A percentile compares a stretch with the other conserved stretches of the same genome.
Evolutionary conservation across 345 rosid genomes (phyloP).

Genomic region (Hirschfeldia incana): DNA sequence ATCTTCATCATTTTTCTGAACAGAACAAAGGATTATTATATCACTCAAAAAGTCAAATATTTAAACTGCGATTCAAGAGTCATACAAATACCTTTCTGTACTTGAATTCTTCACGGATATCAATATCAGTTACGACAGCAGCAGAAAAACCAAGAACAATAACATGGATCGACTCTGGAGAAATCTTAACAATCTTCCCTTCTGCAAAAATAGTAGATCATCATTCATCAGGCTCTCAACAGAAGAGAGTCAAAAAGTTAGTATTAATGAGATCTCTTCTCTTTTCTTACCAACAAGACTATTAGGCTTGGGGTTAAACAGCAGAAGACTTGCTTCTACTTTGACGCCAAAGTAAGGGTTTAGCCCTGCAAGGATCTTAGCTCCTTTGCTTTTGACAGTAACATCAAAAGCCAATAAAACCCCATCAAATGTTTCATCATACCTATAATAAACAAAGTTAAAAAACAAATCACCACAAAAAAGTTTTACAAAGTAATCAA

Average conservation of each 20-base stretch:
- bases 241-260: neutral
- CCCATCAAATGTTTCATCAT: constrained; percentile 64
- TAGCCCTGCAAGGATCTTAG: constrained; percentile 64
- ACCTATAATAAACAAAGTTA: constrained; percentile 42
- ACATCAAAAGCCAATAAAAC: constrained; percentile 73
- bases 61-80: neutral
- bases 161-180: constrained; percentile 66
- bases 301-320: constrained; percentile 76
- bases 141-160: constrained; percentile 87
- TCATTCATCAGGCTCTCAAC: neutral
- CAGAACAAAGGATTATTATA: neutral
- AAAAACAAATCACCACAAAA: neutral
- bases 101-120: constrained; percentile 71
- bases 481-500: neutral
- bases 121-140: constrained; percentile 58
- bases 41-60: neutral
- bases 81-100: constrained; percentile 49
- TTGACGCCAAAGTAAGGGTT: constrained; percentile 65
- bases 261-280: neutral
- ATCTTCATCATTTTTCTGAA: constrained; percentile 59
- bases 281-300: constrained; percentile 58
- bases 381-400: constrained; percentile 46
- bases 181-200: constrained; percentile 70
- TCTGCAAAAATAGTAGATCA: constrained; percentile 43
- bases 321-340: constrained; percentile 55